Percentiles rank a stretch among this genome's conserved stretches.
phyloP scores from a whole-genome alignment of 352 stramenopile genomes.

The Phytopythium litorale region DNA sequence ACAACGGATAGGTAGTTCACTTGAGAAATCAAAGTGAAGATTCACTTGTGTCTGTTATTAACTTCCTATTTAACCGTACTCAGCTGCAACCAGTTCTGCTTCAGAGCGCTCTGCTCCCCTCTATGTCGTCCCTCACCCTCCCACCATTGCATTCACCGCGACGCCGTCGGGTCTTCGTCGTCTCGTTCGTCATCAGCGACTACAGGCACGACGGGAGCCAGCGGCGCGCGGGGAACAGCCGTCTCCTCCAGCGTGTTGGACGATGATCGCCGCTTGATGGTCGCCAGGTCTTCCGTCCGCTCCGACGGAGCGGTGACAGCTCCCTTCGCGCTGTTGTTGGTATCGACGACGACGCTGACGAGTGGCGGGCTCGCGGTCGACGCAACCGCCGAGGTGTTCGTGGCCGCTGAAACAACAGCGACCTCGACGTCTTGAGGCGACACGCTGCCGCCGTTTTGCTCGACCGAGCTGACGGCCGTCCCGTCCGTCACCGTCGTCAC shows the following conservation, averaged over 20 bases:
- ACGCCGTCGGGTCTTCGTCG: conserved; percentile 1
- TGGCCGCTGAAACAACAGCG: not conserved
- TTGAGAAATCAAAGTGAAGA: not conserved
- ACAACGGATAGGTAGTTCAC: not conserved
- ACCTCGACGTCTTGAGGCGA: conserved; percentile 2
- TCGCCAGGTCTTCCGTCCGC: conserved; percentile 3
- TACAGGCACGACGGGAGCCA: conserved; percentile 1
- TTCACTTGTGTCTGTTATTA: not conserved
- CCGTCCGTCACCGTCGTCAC: not conserved
- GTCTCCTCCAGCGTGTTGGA: conserved; percentile 5
- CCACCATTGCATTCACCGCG: not conserved
- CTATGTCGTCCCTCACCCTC: not conserved
- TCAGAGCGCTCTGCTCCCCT: not conserved
- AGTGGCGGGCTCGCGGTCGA: not conserved
- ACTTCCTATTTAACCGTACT: not conserved
- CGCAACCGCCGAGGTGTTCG: not conserved
- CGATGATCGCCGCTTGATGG: conserved; percentile 6
- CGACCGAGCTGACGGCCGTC: not conserved
- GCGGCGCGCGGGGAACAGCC: not conserved
- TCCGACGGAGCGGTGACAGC: not conserved
- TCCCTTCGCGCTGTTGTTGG: not conserved
- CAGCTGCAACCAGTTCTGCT: not conserved
- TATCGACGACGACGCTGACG: not conserved
- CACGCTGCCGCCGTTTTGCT: not conserved
- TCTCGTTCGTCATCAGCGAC: not conserved